phyloP scores from a whole-genome alignment of 371 early-diverging fungal species.

The Mortierella sp. region DNA sequence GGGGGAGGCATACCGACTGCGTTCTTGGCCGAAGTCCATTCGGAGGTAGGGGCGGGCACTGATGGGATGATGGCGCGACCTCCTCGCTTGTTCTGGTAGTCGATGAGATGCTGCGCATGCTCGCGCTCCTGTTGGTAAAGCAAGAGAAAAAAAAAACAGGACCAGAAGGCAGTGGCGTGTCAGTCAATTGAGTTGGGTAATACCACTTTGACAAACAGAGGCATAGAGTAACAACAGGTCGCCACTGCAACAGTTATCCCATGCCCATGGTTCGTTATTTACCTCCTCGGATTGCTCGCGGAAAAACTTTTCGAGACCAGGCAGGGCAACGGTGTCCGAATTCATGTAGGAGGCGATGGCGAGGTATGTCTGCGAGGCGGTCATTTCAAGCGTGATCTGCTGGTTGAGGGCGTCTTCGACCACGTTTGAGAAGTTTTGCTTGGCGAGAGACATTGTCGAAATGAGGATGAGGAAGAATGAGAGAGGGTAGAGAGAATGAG shows the following conservation, averaged over 20 bases:
- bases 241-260: not conserved
- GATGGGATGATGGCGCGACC: constrained; percentile 65
- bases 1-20: constrained; percentile 25
- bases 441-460: constrained; percentile 70
- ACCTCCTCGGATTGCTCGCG: constrained; percentile 67
- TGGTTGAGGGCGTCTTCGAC: constrained; percentile 74
- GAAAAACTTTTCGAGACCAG: constrained; percentile 75
- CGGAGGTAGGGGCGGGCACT: constrained; percentile 61
- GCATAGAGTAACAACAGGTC: not conserved
- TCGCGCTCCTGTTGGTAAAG: constrained; percentile 62
- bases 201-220: not conserved
- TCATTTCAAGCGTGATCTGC: constrained; percentile 72
- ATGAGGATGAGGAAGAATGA: not conserved
- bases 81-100: constrained; percentile 71
- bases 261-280: not conserved
- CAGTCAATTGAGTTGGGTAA: not conserved
- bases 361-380: constrained; percentile 71
- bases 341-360: constrained; percentile 73
- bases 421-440: constrained; percentile 72
- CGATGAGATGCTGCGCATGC: constrained; percentile 66
- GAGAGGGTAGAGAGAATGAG: no score
- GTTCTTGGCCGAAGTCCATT: constrained; percentile 44
- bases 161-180: not conserved
- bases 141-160: not conserved
- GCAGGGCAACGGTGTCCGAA: constrained; percentile 67